Base-by-base conservation (phyloP, 164 flowering plant genomes). In the Umbilicus rupestris region DNA sequence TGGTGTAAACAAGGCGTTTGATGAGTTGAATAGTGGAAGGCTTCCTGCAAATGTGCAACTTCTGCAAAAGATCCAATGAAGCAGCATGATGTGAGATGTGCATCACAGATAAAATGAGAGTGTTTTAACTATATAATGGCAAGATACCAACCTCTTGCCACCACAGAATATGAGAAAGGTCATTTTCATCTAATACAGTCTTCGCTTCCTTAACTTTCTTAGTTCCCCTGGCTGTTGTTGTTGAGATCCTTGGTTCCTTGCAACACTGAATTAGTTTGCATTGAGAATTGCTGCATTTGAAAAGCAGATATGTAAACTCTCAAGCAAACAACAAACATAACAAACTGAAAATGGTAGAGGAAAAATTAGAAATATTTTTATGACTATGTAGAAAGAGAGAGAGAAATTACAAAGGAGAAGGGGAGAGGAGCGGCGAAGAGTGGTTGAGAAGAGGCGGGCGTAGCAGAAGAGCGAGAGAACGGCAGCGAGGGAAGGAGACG, bases 101-200 rank as follows among this genome's bases (percentile, higher is more conserved):
- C 10, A 50, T 20, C 28, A 50, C 3, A 49, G 31, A 7, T 7
- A 19, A 22, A 15, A 22, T 7, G 24, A 0, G 62, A 37, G 16
- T 41, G 33, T 16, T 30, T 39, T 22, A 44, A 26, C 52, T 24
- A 22, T 22, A 24, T 33, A 20, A 46, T 50, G 35, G 30, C 20
- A 41, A 50, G 26, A 30, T 58, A 50, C 73, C 28, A 39, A 91
- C 99, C 93, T 94, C 97, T 69, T 88, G 84, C 99, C 99, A 94
- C 99, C 99, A 94, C 44, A 81, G 33, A 45, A 91, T 69, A 72
- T 89, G 92, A 35, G 87, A 72, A 73, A 75, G 74, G 73, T 81
- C 80, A 63, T 83, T 89, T 44, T 84, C 96, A 47, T 79, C 80
- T 6, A 77, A 46, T 31, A 67, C 71, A 70, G 67, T 45, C 64